Evolutionary conservation across 352 stramenopile species (phyloP).

Genomic region (Pythium aphanidermatum): DNA sequence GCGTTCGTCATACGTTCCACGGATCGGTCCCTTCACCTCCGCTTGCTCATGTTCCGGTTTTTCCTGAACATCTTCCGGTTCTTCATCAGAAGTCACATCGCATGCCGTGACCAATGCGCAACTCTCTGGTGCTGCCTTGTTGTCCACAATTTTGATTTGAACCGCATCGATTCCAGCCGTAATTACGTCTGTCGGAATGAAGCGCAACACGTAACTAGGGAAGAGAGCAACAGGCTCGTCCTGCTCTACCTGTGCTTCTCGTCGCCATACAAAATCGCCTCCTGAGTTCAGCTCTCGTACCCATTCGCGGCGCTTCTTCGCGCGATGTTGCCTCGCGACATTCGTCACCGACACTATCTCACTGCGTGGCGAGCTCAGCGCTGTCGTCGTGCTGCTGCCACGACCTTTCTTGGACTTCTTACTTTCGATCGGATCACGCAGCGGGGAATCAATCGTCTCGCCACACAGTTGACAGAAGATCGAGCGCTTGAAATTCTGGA

Average conservation of each 20-base stretch:
- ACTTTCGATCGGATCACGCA: slow-evolving; percentile 11
- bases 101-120: no score
- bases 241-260: background rate
- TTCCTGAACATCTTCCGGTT: slow-evolving; percentile 2
- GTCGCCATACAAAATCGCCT: slow-evolving; percentile 10
- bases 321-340: slow-evolving; percentile 8
- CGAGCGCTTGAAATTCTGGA: slow-evolving; percentile 40
- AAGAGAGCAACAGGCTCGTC: background rate
- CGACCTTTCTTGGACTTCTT: slow-evolving; percentile 13
- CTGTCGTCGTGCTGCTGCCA: slow-evolving; percentile 3
- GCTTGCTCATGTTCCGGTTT: background rate
- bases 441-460: slow-evolving; percentile 11
- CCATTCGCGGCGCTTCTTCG: slow-evolving; percentile 15
- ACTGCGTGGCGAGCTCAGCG: slow-evolving; percentile 6
- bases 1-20: slow-evolving; percentile 6
- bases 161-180: background rate
- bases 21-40: slow-evolving; percentile 8
- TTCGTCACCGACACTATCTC: slow-evolving; percentile 12
- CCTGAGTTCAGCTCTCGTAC: slow-evolving; percentile 3
- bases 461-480: slow-evolving; percentile 36
- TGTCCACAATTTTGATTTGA: no score
- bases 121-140: no score
- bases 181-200: background rate
- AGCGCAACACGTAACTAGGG: slow-evolving; percentile 12
- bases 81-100: background rate